These are phyloP conservation scores for Aspergillus glaucus DNA, from an alignment of 2,329 filamentous ascomycete species.

Conservation along the genomic window DNA sequence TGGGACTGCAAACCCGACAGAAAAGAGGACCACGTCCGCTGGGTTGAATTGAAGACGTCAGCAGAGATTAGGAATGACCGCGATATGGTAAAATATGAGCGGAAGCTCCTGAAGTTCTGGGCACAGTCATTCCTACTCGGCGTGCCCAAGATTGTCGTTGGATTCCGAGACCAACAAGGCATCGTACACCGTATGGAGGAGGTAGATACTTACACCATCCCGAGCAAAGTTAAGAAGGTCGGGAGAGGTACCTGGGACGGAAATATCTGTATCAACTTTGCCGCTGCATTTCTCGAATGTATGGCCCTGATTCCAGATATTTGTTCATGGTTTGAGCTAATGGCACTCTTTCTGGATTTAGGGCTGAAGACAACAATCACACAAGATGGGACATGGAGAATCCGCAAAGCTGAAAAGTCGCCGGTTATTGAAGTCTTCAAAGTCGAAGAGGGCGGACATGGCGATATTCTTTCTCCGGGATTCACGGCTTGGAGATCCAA, in stretches of 20 bases:
- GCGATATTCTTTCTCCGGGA: constrained; percentile 66
- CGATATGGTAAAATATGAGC: constrained; percentile 71
- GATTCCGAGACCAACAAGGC: constrained; percentile 70
- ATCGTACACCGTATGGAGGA: constrained; percentile 68
- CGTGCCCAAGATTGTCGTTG: constrained; percentile 85
- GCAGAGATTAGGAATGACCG: constrained; percentile 61
- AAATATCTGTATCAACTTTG: constrained; percentile 89
- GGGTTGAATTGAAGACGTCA: constrained; percentile 94
- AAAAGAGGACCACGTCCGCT: constrained; percentile 67
- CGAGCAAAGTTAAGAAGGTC: constrained; percentile 62
- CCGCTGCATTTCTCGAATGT: constrained; percentile 71
- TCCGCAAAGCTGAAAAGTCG: constrained; percentile 59
- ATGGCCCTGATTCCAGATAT: constrained; percentile 25
- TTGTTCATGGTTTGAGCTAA: neutral
- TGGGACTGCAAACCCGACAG: constrained; percentile 73
- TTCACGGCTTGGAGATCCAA: constrained; percentile 64
- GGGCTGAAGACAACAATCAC: constrained; percentile 57
- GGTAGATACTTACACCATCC: constrained; percentile 72
- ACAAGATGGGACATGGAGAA: constrained; percentile 72
- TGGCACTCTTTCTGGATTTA: constrained; percentile 28
- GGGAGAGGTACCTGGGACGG: constrained; percentile 76
- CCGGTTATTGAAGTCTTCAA: constrained; percentile 66
- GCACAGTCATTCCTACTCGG: constrained; percentile 91
- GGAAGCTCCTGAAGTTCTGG: constrained; percentile 94
- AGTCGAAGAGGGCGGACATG: constrained; percentile 67